Percentiles rank a stretch among this genome's conserved stretches.
Evolutionary conservation across 305 asterid genomes (phyloP).

Genomic region (Fraxinus greggii): DNA sequence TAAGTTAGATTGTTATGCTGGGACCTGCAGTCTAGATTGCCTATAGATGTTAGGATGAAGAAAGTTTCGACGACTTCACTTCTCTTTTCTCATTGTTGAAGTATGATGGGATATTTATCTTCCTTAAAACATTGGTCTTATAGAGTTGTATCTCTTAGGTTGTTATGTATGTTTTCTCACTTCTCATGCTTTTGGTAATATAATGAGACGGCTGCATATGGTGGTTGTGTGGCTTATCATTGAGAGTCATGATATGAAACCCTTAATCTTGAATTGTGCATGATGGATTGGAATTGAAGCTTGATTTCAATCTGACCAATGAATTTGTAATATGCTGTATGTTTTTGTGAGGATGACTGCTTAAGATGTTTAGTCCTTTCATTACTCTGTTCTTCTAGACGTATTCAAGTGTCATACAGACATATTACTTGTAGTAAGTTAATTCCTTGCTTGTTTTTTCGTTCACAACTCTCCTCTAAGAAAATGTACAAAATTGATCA

Average conservation of each 20-base stretch:
- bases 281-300: neutral
- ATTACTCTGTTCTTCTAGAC: neutral
- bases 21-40: neutral
- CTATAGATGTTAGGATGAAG: neutral
- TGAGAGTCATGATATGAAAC: conserved; percentile 4
- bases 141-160: neutral
- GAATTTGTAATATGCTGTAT: neutral
- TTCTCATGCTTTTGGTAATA: neutral
- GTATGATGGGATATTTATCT: neutral
- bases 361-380: neutral
- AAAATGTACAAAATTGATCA: neutral
- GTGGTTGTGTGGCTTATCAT: conserved; percentile 4
- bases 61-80: neutral
- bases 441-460: neutral
- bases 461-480: neutral
- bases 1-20: neutral
- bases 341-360: neutral
- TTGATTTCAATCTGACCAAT: neutral
- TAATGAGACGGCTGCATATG: neutral
- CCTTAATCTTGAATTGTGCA: conserved; percentile 8
- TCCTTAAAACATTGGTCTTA: neutral
- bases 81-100: neutral
- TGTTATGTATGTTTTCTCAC: neutral
- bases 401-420: neutral
- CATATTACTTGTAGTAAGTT: neutral